These are phyloP conservation scores for Pythium plurisporium DNA, from an alignment of 352 stramenopile species.

Conservation along the genomic window DNA sequence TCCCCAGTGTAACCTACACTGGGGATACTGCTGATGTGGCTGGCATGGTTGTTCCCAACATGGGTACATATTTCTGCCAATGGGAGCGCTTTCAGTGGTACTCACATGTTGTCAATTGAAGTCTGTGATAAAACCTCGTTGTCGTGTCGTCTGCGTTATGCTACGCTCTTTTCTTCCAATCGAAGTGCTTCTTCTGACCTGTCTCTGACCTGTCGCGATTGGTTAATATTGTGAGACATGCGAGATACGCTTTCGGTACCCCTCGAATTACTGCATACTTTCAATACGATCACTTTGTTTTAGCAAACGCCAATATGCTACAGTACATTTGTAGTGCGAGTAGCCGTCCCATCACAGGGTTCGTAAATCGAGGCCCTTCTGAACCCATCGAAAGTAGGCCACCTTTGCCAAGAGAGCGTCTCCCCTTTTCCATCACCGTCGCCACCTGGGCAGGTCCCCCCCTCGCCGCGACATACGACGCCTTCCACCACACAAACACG, in stretches of 20 bases:
- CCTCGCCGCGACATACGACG: background rate
- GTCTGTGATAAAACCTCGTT: too few species aligned
- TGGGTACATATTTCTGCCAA: too few species aligned
- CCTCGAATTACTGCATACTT: too few species aligned
- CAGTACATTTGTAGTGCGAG: background rate
- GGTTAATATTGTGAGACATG: constrained; percentile 14
- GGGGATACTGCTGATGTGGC: too few species aligned
- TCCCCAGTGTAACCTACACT: too few species aligned
- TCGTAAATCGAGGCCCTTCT: constrained; percentile 7
- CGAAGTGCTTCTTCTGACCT: too few species aligned
- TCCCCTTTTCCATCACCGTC: background rate
- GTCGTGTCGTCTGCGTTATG: too few species aligned
- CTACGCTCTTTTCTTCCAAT: too few species aligned
- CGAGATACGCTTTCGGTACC: background rate
- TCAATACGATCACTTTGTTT: background rate
- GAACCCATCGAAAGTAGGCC: background rate
- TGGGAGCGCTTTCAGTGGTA: too few species aligned
- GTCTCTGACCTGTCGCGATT: constrained; percentile 4
- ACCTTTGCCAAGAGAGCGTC: background rate
- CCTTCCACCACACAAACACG: background rate
- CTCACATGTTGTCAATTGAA: too few species aligned
- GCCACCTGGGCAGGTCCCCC: constrained; percentile 1
- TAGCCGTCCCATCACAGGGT: background rate
- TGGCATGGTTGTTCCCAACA: too few species aligned
- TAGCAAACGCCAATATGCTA: background rate